Evolutionary conservation across 2,329 filamentous ascomycete species (phyloP).

Genomic region (Diaporthe longicolla): DNA sequence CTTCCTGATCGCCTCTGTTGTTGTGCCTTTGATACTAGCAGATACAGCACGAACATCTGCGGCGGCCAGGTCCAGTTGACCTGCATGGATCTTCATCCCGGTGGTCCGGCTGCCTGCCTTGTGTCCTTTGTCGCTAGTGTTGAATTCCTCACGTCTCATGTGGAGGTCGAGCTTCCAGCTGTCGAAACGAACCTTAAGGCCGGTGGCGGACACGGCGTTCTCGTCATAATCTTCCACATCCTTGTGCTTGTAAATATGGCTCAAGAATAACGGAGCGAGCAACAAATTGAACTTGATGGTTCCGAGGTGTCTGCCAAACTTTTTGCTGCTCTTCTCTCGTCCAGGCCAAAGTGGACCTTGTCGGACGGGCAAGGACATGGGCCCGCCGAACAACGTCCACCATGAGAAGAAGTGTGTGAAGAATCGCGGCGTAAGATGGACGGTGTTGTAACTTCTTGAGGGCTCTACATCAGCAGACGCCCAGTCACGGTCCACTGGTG

Average conservation of each 20-base stretch:
- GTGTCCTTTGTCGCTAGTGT: constrained; percentile 81
- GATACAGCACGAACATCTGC: constrained; percentile 95
- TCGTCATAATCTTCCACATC: constrained; percentile 89
- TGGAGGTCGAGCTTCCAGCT: constrained; percentile 98
- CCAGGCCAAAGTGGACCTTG: constrained; percentile 94
- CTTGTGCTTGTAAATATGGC: constrained; percentile 99
- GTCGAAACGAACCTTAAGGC: constrained; percentile 95
- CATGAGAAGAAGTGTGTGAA: constrained; percentile 99
- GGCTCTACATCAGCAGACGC: constrained; percentile 79
- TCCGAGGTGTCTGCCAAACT: constrained; percentile 96
- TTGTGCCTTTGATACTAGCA: constrained; percentile 87
- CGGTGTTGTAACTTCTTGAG: constrained; percentile 94
- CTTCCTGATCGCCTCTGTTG: constrained; percentile 80
- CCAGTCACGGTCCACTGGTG: constrained; percentile 91
- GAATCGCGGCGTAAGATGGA: constrained; percentile 94
- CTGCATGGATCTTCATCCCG: constrained; percentile 95
- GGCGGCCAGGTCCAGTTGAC: constrained; percentile 90
- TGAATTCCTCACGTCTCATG: constrained; percentile 92
- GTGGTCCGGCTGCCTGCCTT: constrained; percentile 86
- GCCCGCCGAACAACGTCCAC: constrained; percentile 97
- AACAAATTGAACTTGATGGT: constrained; percentile 98
- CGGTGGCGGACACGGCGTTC: constrained; percentile 86
- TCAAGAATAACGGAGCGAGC: constrained; percentile 92
- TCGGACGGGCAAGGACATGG: constrained; percentile 93
- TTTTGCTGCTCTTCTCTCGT: constrained; percentile 96